A percentile compares a stretch with the other conserved stretches of the same genome.
Conservation (phyloP, 306 rosid species). For the Dalbergia cultrata region DNA sequence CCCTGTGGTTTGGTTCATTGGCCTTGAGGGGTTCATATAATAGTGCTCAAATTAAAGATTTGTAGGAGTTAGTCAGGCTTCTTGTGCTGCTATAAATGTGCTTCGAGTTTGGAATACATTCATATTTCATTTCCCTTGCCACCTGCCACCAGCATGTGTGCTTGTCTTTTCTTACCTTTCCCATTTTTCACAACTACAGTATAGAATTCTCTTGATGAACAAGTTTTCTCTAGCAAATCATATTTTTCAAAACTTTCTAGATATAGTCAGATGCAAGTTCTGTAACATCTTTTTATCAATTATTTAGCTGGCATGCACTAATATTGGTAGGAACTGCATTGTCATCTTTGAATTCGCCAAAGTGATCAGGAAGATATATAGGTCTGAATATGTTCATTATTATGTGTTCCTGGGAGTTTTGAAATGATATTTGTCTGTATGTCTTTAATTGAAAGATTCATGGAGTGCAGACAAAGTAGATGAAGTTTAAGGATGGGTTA, state of each 20-base stretch:
- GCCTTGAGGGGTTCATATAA: conserved; percentile 45
- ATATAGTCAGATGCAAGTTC: background rate
- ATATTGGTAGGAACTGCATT: background rate
- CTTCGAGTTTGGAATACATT: conserved; percentile 68
- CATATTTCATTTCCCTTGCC: background rate
- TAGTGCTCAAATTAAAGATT: conserved; percentile 47
- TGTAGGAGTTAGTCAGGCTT: conserved; percentile 64
- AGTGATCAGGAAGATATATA: background rate
- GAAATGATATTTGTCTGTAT: background rate
- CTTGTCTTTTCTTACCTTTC: background rate
- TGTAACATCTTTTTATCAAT: too few relatives aligned
- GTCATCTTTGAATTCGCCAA: background rate
- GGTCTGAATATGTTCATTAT: background rate
- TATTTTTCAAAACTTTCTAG: background rate
- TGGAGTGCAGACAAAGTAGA: conserved; percentile 42
- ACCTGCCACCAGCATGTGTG: background rate
- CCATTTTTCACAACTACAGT: background rate
- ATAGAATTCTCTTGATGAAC: background rate
- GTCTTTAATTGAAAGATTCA: conserved; percentile 45
- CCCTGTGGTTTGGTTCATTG: conserved; percentile 26
- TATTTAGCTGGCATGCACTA: too few relatives aligned
- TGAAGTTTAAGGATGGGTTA: background rate
- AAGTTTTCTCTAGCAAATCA: background rate
- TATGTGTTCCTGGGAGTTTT: background rate
- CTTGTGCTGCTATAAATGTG: conserved; percentile 52